Evolutionary conservation across 1,284 basidiomycete genomes (phyloP), one percentile per base, ranked within the genome.

Genomic region (Bjerkandera adusta): DNA sequence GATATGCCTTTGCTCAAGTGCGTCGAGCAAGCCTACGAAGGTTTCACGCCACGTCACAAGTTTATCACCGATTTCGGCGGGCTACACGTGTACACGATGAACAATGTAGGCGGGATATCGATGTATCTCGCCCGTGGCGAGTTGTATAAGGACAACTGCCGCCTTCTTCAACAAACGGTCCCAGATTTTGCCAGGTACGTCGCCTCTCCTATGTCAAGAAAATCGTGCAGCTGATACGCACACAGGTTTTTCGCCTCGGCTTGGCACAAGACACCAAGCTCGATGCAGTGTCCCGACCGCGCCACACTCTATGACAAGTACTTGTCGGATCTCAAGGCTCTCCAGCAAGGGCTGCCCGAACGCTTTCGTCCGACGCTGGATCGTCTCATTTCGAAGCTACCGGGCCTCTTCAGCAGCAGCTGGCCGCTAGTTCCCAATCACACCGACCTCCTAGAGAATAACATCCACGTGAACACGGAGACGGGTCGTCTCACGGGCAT

Each of bases 251-350:
- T 40, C 30, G 48, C 44, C 35, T 55, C 43, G 45, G 47, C 47
- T 6, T 49, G 47, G 47, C 18, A 49, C 22, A 49, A 49, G 6
- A 56, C 36, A 12, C 50, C 53, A 5, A 49, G 39, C n/a, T 37
- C 36, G 7, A 49, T 51, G 30, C 41, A 34, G 25, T 52, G 43
- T 32, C 54, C 53, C 30, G 36, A 38, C 18, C 48, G 50, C 16
- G 24, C 46, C n/a, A 39, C 45, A 20, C 20, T 46, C n/a, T 39
- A 36, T 15, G 40, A 36, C 27, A 45, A 40, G 38, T 55, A 50
- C 15, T 53, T 49, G 37, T 54, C 45, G 25, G 47, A 47, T n/a
- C 55, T 54, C 45, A 42, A 48, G 11, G 40, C 45, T 11, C 52
- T 52, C 21, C 24, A 30, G 21, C 13, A 5, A 32, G 43, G 49